Evolutionary conservation across 345 rosid species (phyloP).

Genomic region (Salix brachista): DNA sequence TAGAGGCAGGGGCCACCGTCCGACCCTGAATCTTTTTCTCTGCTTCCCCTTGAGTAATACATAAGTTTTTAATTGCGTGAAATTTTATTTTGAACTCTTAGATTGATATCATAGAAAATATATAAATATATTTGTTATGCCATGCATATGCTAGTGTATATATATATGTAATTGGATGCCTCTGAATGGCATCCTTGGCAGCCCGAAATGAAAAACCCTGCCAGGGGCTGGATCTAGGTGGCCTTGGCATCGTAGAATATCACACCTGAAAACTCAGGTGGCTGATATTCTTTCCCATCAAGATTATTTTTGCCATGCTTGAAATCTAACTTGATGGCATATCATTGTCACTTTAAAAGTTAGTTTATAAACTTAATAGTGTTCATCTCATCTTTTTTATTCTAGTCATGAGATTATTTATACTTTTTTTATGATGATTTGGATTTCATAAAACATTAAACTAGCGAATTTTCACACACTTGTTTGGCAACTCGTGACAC

Average conservation of each 20-base stretch:
- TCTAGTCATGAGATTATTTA: too few species aligned
- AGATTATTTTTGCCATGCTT: constrained; percentile 15
- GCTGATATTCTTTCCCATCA: constrained; percentile 16
- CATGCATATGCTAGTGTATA: background rate
- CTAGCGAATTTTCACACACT: too few species aligned
- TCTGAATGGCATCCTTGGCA: background rate
- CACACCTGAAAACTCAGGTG: constrained; percentile 18
- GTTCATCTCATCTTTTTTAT: too few species aligned
- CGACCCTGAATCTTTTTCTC: too few species aligned
- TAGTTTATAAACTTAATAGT: too few species aligned
- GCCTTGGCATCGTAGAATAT: constrained; percentile 20
- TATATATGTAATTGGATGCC: background rate
- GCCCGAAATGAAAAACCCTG: background rate
- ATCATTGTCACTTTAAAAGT: background rate
- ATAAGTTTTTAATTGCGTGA: too few species aligned
- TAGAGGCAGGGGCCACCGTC: too few species aligned
- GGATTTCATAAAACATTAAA: too few species aligned
- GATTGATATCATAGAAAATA: background rate
- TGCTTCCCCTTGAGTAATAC: too few species aligned
- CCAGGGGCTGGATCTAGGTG: constrained; percentile 9
- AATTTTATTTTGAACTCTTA: background rate
- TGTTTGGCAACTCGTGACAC: constrained; percentile 27
- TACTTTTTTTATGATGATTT: too few species aligned
- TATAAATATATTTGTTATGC: background rate
- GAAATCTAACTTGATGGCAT: background rate